A percentile compares a stretch with the other conserved stretches of the same genome.
Conservation (phyloP, 495 filamentous ascomycete species). For the Penicillium soppii region DNA sequence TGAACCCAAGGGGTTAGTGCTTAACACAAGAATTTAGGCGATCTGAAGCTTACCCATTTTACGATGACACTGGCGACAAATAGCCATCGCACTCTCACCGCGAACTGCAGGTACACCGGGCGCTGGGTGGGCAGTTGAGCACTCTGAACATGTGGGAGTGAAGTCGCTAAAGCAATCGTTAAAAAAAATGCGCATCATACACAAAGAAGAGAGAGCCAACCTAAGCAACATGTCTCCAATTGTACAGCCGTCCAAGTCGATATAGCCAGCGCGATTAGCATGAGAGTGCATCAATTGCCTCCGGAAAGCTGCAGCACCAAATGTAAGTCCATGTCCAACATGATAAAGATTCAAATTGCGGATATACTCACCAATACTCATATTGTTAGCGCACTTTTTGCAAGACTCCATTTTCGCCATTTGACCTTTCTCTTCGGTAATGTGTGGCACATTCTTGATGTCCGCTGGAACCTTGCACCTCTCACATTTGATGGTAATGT, state of each 20-base stretch:
- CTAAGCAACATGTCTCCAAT: constrained; percentile 78
- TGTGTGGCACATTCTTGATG: constrained; percentile 61
- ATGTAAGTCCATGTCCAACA: background rate
- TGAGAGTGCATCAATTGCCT: constrained; percentile 74
- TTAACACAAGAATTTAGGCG: background rate
- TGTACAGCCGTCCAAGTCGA: constrained; percentile 78
- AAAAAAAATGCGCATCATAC: background rate
- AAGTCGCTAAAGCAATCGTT: constrained; percentile 57
- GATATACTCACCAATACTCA: constrained; percentile 54
- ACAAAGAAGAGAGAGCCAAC: constrained; percentile 33
- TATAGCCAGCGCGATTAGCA: constrained; percentile 75
- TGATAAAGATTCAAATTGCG: background rate
- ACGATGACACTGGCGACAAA: constrained; percentile 78
- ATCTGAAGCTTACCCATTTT: constrained; percentile 62
- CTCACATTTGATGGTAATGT: constrained; percentile 75
- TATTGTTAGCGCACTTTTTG: constrained; percentile 71
- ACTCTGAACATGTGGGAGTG: constrained; percentile 76
- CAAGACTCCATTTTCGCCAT: constrained; percentile 53
- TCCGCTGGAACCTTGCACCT: constrained; percentile 80
- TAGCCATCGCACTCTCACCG: constrained; percentile 72
- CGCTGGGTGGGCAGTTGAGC: constrained; percentile 65
- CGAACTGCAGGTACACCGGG: constrained; percentile 69
- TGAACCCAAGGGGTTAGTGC: constrained; percentile 6
- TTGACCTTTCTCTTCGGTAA: constrained; percentile 34
- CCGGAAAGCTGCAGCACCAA: constrained; percentile 54